A percentile compares a stretch with the other conserved stretches of the same genome.
Evolutionary conservation across 2,329 filamentous ascomycete genomes (phyloP).

Genomic region (Penicillium sp.): DNA sequence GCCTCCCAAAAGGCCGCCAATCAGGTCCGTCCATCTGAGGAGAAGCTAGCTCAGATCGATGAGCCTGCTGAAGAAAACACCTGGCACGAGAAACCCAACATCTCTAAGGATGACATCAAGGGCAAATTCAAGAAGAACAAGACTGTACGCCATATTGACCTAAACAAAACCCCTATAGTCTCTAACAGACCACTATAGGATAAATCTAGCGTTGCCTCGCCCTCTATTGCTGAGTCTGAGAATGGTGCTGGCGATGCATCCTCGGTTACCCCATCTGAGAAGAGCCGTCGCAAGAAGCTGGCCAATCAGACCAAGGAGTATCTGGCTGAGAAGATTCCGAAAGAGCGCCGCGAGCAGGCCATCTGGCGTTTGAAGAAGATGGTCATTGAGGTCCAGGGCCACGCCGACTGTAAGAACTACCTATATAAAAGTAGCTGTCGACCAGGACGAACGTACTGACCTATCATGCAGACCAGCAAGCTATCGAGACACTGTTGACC

Average conservation of each 20-base stretch:
- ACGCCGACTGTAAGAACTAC: conserved; percentile 74
- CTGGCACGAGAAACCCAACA: conserved; percentile 85
- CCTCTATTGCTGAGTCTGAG: conserved; percentile 45
- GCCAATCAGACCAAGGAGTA: conserved; percentile 67
- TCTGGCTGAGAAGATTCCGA: conserved; percentile 81
- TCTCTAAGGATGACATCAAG: conserved; percentile 73
- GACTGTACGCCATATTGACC: conserved; percentile 49
- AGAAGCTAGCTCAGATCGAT: conserved; percentile 77
- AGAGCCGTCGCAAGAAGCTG: conserved; percentile 43
- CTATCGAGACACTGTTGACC: conserved; percentile 83
- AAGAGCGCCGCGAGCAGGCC: conserved; percentile 89
- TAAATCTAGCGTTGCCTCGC: conserved; percentile 58
- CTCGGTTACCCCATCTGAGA: conserved; percentile 55
- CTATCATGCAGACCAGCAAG: conserved; percentile 67
- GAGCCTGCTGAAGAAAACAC: conserved; percentile 85
- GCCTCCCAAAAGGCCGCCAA: conserved; percentile 78
- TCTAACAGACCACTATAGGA: conserved; percentile 38
- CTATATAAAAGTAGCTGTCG: background rate
- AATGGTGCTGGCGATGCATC: conserved; percentile 55
- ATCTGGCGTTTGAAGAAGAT: conserved; percentile 97
- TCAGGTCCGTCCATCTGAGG: conserved; percentile 75
- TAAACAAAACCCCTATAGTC: background rate
- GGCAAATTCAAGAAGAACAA: conserved; percentile 61
- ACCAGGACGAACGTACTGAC: conserved; percentile 2
- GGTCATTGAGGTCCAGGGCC: conserved; percentile 93